These are phyloP conservation scores for Peronosclerospora sorghi DNA, from an alignment of 352 stramenopile species.

Conservation along the genomic window DNA sequence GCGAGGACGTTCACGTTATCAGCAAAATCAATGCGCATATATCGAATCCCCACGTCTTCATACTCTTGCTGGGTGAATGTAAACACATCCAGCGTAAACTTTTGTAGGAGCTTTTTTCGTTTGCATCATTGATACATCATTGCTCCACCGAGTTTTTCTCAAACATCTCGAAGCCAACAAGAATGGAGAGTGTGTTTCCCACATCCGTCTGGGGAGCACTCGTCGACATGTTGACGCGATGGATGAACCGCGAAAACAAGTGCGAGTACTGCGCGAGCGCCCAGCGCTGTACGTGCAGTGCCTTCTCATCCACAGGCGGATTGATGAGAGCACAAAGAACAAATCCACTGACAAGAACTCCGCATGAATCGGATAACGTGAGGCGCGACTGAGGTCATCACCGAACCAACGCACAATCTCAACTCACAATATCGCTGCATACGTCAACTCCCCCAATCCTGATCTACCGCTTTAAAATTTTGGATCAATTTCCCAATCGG, in stretches of 20 bases:
- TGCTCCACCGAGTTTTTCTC: constrained; percentile 89
- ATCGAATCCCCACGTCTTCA: constrained; percentile 51
- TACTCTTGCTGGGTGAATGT: constrained; percentile 55
- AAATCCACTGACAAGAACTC: too few relatives aligned
- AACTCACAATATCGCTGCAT: too few relatives aligned
- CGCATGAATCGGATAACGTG: too few relatives aligned
- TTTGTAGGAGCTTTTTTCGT: constrained; percentile 88
- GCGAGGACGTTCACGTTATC: constrained; percentile 71
- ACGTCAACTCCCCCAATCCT: too few relatives aligned
- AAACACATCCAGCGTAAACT: constrained; percentile 76
- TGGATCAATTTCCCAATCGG: too few relatives aligned
- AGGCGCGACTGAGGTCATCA: too few relatives aligned
- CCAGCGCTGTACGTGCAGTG: constrained; percentile 67
- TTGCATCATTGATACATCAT: constrained; percentile 93
- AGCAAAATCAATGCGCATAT: constrained; percentile 66
- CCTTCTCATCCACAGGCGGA: too few relatives aligned
- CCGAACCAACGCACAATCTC: too few relatives aligned
- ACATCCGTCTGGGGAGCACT: constrained; percentile 37
- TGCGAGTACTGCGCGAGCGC: constrained; percentile 88
- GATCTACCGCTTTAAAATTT: too few relatives aligned
- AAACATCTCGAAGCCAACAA: constrained; percentile 86
- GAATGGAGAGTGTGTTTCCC: constrained; percentile 53
- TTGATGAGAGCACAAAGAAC: too few relatives aligned
- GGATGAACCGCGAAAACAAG: constrained; percentile 95
- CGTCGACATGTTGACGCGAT: constrained; percentile 72